These are phyloP conservation scores for Picea abies DNA, from an alignment of 83 land plant species.

Conservation along the genomic window DNA sequence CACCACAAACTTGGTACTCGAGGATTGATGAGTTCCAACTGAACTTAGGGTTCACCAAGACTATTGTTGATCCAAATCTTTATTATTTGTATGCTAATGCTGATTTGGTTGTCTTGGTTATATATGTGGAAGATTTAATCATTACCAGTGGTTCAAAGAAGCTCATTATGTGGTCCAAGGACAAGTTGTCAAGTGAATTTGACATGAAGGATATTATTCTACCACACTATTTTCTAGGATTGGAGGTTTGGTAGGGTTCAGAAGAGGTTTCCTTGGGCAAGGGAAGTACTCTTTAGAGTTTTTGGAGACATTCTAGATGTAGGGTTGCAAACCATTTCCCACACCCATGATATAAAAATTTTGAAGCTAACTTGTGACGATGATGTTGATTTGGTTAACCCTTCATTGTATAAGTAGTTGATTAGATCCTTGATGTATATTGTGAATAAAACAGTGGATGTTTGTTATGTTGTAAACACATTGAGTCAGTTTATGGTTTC, in stretches of 20 bases:
- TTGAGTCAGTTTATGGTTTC: neutral
- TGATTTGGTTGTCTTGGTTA: neutral
- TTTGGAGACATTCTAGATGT: neutral
- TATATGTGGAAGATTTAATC: neutral
- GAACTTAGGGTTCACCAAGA: no score
- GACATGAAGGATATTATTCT: neutral
- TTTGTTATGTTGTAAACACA: neutral
- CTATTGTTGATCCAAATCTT: no score
- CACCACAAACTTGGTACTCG: no score
- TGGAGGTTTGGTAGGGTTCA: neutral
- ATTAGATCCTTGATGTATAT: neutral
- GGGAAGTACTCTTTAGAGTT: neutral
- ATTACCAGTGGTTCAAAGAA: neutral
- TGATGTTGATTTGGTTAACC: neutral
- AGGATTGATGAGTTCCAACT: no score
- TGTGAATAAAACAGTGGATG: neutral
- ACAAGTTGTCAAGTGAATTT: neutral
- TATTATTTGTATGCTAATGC: no score
- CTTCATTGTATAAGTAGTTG: neutral
- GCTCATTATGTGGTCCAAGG: neutral
- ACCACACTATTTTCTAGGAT: neutral
- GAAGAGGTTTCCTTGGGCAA: neutral
- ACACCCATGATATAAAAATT: neutral
- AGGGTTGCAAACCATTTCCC: neutral
- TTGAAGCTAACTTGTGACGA: neutral